Conservation (phyloP, 164 flowering plant genomes). For the Pachysandra terminalis region DNA sequence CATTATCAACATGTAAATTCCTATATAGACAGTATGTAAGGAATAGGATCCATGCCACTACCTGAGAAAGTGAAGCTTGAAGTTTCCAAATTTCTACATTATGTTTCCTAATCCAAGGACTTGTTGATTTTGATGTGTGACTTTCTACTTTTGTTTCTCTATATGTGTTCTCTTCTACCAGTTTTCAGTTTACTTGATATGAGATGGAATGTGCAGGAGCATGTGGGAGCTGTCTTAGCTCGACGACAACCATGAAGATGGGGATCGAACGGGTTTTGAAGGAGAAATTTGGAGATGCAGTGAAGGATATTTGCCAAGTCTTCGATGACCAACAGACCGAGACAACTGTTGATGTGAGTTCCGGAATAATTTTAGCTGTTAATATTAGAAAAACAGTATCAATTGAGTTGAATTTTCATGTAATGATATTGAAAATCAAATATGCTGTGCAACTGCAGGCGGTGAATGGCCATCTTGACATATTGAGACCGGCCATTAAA, state of each 20-base stretch:
- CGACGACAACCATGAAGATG: conserved; percentile 97
- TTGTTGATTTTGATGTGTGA: neutral
- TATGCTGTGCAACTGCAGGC: conserved; percentile 43
- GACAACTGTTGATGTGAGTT: conserved; percentile 65
- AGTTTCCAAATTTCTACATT: neutral
- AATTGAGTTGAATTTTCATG: neutral
- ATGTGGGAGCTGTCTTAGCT: conserved; percentile 93
- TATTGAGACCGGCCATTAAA: conserved; percentile 84
- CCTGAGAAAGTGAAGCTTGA: neutral
- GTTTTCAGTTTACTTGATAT: neutral
- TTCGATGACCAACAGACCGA: conserved; percentile 49
- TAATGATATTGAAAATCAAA: neutral
- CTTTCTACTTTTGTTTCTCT: neutral
- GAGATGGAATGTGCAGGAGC: conserved; percentile 52
- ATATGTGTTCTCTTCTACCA: neutral
- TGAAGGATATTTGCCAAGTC: conserved; percentile 80
- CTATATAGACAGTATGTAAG: neutral
- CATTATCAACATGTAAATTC: neutral
- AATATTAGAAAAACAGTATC: neutral
- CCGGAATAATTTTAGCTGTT: neutral
- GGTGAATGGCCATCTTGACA: conserved; percentile 76
- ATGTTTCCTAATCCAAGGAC: neutral
- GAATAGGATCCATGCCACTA: neutral
- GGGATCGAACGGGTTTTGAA: conserved; percentile 87
- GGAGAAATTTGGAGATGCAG: conserved; percentile 88